phyloP scores from a whole-genome alignment of 192 early-diverging fungal species.

The Paraglomus brasilianum region DNA sequence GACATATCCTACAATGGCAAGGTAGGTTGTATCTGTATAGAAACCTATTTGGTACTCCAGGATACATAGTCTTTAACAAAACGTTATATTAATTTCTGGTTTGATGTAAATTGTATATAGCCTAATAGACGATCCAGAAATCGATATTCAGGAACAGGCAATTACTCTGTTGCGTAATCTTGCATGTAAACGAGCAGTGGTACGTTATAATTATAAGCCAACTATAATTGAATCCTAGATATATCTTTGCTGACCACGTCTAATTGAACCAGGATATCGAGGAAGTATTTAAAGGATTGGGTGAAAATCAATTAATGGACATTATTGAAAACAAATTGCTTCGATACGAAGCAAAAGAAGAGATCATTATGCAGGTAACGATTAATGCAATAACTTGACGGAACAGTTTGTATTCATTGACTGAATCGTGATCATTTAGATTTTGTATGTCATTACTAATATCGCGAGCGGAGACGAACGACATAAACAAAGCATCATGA shows the following conservation, averaged over 20 bases:
- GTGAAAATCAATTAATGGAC: constrained; percentile 55
- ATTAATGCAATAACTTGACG: constrained; percentile 1
- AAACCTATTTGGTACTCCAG: background rate
- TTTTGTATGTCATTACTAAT: constrained; percentile 72
- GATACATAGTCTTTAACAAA: background rate
- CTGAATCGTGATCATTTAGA: constrained; percentile 32
- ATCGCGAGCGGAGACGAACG: constrained; percentile 62
- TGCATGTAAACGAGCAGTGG: constrained; percentile 50
- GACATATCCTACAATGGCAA: constrained; percentile 56
- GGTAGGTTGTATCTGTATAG: constrained; percentile 8
- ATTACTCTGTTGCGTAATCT: constrained; percentile 75
- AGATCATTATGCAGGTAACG: constrained; percentile 39
- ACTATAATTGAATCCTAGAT: background rate
- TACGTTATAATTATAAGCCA: constrained; percentile 24
- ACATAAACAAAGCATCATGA: constrained; percentile 65
- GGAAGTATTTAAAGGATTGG: constrained; percentile 65
- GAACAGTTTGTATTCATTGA: constrained; percentile 2
- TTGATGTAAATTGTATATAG: constrained; percentile 21
- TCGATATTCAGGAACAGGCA: constrained; percentile 72
- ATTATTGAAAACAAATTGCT: constrained; percentile 66
- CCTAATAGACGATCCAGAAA: constrained; percentile 60
- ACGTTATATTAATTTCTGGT: background rate
- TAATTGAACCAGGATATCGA: constrained; percentile 58
- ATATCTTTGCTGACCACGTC: background rate
- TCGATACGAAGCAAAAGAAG: constrained; percentile 29